These are phyloP conservation scores for Houttuynia cordata DNA, from an alignment of 164 flowering plant genomes.

Conservation along the genomic window DNA sequence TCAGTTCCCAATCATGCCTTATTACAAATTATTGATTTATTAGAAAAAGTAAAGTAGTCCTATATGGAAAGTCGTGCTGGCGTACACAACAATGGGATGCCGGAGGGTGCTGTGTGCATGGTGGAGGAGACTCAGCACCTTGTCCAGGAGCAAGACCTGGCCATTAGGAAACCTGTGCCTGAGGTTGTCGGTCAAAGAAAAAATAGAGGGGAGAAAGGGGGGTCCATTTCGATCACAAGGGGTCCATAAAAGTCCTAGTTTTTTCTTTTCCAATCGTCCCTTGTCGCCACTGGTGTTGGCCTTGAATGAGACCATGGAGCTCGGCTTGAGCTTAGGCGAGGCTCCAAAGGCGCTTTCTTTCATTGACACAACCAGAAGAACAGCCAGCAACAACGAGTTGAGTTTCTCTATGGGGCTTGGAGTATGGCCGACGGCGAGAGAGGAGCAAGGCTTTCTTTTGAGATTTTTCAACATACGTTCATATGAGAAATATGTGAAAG, in stretches of 20 bases:
- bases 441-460: not conserved
- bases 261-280: not conserved
- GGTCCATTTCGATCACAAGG: not conserved
- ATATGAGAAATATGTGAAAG: too few species aligned
- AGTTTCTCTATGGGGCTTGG: conserved; percentile 40
- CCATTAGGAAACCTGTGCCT: too few species aligned
- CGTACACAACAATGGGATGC: too few species aligned
- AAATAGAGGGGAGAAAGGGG: not conserved
- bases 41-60: too few species aligned
- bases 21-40: too few species aligned
- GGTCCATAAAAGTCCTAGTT: conserved; percentile 12
- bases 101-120: too few species aligned
- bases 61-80: too few species aligned
- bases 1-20: too few species aligned
- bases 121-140: too few species aligned
- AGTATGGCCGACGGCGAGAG: conserved; percentile 5
- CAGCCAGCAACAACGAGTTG: conserved; percentile 15
- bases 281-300: not conserved
- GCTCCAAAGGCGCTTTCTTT: conserved; percentile 27
- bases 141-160: too few species aligned
- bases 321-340: conserved; percentile 53
- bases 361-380: conserved; percentile 21
- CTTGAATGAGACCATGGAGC: conserved; percentile 27
- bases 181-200: conserved; percentile 46
- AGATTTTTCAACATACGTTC: too few species aligned